Conservation (phyloP, 495 filamentous ascomycete genomes). For the Bryoglossum gracile region DNA sequence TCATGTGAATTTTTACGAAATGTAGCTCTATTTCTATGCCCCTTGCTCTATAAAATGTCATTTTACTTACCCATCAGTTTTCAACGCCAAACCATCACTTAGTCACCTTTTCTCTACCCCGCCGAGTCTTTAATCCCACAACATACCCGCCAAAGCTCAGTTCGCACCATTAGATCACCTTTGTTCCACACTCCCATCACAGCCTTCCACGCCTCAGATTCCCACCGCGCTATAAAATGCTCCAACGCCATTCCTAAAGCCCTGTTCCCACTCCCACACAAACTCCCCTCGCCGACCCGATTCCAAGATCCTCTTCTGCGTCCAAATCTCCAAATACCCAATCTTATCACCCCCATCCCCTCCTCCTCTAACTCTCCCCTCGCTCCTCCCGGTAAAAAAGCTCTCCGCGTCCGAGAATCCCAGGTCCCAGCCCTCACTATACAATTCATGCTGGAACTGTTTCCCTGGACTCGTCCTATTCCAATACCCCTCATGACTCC, state of each 20-base stretch:
- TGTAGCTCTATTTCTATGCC: too few relatives aligned
- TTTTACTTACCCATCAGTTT: too few relatives aligned
- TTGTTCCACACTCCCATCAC: too few relatives aligned
- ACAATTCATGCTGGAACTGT: constrained; percentile 42
- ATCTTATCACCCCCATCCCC: constrained; percentile 39
- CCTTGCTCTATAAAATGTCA: too few relatives aligned
- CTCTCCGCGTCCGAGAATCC: constrained; percentile 42
- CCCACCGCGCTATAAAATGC: constrained; percentile 28
- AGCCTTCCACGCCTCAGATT: constrained; percentile 7
- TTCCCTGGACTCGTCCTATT: constrained; percentile 31
- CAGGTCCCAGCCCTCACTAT: constrained; percentile 43
- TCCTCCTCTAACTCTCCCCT: constrained; percentile 5
- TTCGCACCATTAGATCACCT: too few relatives aligned
- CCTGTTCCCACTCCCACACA: constrained; percentile 47
- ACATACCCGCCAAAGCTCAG: too few relatives aligned
- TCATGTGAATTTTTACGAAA: too few relatives aligned
- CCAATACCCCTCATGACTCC: constrained; percentile 39
- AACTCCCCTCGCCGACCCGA: constrained; percentile 33
- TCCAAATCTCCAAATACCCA: constrained; percentile 47
- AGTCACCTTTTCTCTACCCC: too few relatives aligned
- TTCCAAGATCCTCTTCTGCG: constrained; percentile 43
- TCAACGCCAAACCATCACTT: too few relatives aligned
- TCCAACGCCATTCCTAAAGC: constrained; percentile 37
- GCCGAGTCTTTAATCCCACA: too few relatives aligned
- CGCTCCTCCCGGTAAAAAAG: constrained; percentile 36